phyloP scores from a whole-genome alignment of 2,329 filamentous ascomycete species.

The Aureobasidium sp. region DNA sequence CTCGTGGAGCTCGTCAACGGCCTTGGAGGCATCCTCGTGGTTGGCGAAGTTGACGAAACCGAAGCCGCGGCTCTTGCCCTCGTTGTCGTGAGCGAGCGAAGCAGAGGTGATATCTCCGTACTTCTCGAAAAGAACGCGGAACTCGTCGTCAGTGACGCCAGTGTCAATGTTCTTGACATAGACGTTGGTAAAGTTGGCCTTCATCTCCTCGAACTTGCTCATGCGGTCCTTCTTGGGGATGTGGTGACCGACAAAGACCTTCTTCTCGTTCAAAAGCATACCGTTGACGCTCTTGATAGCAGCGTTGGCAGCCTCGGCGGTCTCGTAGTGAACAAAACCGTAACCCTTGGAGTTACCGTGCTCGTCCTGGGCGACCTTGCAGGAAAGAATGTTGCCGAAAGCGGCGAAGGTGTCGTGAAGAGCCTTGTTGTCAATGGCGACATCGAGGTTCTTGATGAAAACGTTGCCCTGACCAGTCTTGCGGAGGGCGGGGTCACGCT shows the following conservation, averaged over 20 bases:
- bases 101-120: slow-evolving; percentile 93
- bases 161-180: slow-evolving; percentile 96
- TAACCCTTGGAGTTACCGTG: slow-evolving; percentile 95
- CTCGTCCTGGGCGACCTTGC: slow-evolving; percentile 99
- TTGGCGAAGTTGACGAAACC: slow-evolving; percentile 91
- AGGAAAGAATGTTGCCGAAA: slow-evolving; percentile 98
- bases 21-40: slow-evolving; percentile 76
- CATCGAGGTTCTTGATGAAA: slow-evolving; percentile 99
- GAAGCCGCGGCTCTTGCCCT: slow-evolving; percentile 91
- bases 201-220: slow-evolving; percentile 99
- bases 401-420: slow-evolving; percentile 98
- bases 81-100: slow-evolving; percentile 89
- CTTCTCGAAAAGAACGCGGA: slow-evolving; percentile 85
- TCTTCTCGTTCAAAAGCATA: slow-evolving; percentile 99
- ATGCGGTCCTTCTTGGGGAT: slow-evolving; percentile 99
- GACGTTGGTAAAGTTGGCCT: slow-evolving; percentile 99
- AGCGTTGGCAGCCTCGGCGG: slow-evolving; percentile 88
- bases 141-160: slow-evolving; percentile 86
- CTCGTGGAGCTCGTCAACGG: slow-evolving; percentile 86
- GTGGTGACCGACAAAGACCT: slow-evolving; percentile 98
- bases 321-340: slow-evolving; percentile 99
- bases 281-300: slow-evolving; percentile 99
- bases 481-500: slow-evolving; percentile 96
- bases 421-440: slow-evolving; percentile 99
- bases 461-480: slow-evolving; percentile 99